Evolutionary conservation across 768 basidiomycete genomes (phyloP), one percentile per base, ranked within the genome.

Genomic region (Rhizopogon sp.): DNA sequence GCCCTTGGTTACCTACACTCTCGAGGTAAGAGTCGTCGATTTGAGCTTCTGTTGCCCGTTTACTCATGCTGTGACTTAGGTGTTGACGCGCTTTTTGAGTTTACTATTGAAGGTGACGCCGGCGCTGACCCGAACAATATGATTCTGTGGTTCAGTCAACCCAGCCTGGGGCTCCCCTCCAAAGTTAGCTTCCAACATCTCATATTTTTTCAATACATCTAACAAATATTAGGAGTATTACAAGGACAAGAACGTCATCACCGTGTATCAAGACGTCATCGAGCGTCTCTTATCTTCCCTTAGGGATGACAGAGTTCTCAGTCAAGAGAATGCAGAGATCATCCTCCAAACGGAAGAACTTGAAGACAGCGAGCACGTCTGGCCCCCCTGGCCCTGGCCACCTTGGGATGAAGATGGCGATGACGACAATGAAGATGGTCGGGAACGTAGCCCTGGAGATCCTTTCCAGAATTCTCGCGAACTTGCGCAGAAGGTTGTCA

Each of bases 1-100:
- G 86, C 91, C 0, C 68, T 97, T 43, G 85, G 91, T 6, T 97
- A 82, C 68, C 75, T 96, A 51, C 94, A 98, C 66, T 91, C 95
- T 22, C 78, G 84, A 73, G 92, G 93, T 87, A 59, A 60, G 76
- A 39, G 6, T 49, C 39, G 7, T 57, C 52, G 47, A 41, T 55
- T 6, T 10, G 28, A 37, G n/a, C 51, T 43, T 45, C 33, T 49
- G 11, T 52, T 49, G 7, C 42, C 5, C 39, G 17, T 46, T 37
- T 7, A 20, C n/a, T 57, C 35, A 60, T 53, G 5, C 13, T 53
- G 1, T 44, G 20, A 43, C 35, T 40, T 58, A 95, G 93, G 85
- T 43, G 80, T 96, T 56, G 80, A 80, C 17, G 87, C 82, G 2
- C 70, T 98, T 11, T 90, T 98, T 63, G 74, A 78, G n/a, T 88